A percentile compares a stretch with the other conserved stretches of the same genome.
Evolutionary conservation across 257 asterid genomes (phyloP).

Genomic region (Ilex asprella): DNA sequence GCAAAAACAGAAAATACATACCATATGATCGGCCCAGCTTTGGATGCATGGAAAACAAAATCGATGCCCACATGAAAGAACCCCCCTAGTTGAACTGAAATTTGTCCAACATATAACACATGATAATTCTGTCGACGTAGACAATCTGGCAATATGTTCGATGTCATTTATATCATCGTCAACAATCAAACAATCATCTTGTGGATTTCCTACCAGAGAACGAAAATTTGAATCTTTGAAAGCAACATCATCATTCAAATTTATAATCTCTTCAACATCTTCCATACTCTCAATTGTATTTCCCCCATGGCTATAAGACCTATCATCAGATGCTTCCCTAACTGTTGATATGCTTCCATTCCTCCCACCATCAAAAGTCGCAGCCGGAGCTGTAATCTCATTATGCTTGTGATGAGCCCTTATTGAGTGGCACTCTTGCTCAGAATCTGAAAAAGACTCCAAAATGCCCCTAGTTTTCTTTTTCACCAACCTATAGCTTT

Average conservation of each 20-base stretch:
- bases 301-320: neutral
- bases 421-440: slow-evolving; percentile 18
- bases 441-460: slow-evolving; percentile 28
- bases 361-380: slow-evolving; percentile 24
- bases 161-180: slow-evolving; percentile 20
- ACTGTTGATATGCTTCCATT: slow-evolving; percentile 21
- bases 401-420: slow-evolving; percentile 13
- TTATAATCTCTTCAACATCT: slow-evolving; percentile 24
- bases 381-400: slow-evolving; percentile 14
- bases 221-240: slow-evolving; percentile 15
- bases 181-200: slow-evolving; percentile 20
- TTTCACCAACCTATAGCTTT: slow-evolving; percentile 51
- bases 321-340: slow-evolving; percentile 20
- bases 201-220: slow-evolving; percentile 11
- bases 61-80: slow-evolving; percentile 85
- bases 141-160: slow-evolving; percentile 16
- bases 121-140: slow-evolving; percentile 46
- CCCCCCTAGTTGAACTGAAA: slow-evolving; percentile 76
- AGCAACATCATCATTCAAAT: slow-evolving; percentile 21
- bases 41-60: slow-evolving; percentile 89
- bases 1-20: slow-evolving; percentile 10
- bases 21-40: slow-evolving; percentile 74
- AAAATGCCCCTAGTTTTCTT: slow-evolving; percentile 31
- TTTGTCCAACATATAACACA: slow-evolving; percentile 91
- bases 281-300: slow-evolving; percentile 16